phyloP scores from a whole-genome alignment of 2,329 filamentous ascomycete genomes.

The Lecanicillium sp. region DNA sequence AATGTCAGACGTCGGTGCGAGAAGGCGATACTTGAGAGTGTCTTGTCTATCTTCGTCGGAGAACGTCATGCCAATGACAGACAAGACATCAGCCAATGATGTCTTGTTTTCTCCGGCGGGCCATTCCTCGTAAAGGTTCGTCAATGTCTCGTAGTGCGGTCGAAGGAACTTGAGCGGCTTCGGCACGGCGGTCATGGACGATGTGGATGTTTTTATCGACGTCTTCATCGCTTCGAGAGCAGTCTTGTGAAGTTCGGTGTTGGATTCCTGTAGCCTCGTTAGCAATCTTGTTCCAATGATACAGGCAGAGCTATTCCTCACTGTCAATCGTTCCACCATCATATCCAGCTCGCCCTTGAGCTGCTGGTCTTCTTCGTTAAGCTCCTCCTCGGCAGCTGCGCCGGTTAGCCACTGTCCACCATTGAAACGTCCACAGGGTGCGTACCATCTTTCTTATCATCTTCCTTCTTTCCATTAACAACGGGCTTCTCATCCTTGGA shows the following conservation, averaged over 20 bases:
- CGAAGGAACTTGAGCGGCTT: conserved; percentile 97
- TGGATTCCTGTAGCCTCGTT: conserved; percentile 57
- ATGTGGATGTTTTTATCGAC: conserved; percentile 98
- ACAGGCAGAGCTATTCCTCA: conserved; percentile 30
- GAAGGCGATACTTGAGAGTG: conserved; percentile 88
- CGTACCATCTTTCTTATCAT: conserved; percentile 50
- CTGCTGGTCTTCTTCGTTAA: conserved; percentile 96
- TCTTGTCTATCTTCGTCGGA: conserved; percentile 94
- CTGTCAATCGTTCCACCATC: conserved; percentile 90
- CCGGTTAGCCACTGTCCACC: conserved; percentile 13
- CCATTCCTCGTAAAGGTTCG: conserved; percentile 86
- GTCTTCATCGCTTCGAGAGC: conserved; percentile 95
- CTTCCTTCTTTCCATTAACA: conserved; percentile 70
- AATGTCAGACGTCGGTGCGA: conserved; percentile 86
- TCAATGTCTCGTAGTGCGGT: conserved; percentile 89
- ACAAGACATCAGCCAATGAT: conserved; percentile 87
- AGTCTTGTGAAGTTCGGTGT: conserved; percentile 81
- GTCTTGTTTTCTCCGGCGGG: conserved; percentile 76
- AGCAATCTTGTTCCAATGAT: not conserved
- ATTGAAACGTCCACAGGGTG: conserved; percentile 11
- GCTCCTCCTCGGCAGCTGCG: conserved; percentile 61
- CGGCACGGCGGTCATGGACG: conserved; percentile 97
- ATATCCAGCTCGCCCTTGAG: conserved; percentile 97
- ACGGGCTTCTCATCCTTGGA: conserved; percentile 62
- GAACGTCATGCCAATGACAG: conserved; percentile 97